Conservation (phyloP, 805 yeast species). For the Tetrapisispora pingtungensis region DNA sequence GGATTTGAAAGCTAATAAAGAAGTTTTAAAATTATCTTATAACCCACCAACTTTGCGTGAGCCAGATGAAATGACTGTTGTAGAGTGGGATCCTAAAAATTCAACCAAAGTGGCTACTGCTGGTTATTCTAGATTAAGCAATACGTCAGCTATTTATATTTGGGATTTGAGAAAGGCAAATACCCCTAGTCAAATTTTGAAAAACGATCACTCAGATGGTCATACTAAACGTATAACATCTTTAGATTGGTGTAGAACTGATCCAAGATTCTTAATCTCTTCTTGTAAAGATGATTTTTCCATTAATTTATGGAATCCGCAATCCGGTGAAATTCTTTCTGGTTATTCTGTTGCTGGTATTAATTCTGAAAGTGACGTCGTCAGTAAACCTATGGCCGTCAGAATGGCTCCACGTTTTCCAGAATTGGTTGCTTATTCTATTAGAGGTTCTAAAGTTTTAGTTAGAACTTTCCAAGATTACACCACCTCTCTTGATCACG, state of each 20-base stretch:
- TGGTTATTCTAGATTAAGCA: constrained; percentile 76
- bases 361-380: constrained; percentile 11
- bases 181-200: constrained; percentile 67
- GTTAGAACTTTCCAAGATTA: constrained; percentile 79
- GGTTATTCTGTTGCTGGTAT: constrained; percentile 54
- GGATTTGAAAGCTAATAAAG: constrained; percentile 83
- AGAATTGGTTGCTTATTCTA: constrained; percentile 78
- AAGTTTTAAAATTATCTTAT: constrained; percentile 76
- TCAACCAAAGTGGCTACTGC: constrained; percentile 85
- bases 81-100: constrained; percentile 90
- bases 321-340: constrained; percentile 58
- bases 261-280: constrained; percentile 65
- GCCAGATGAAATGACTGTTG: constrained; percentile 64
- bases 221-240: constrained; percentile 83
- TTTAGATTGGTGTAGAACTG: constrained; percentile 86
- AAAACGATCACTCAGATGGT: constrained; percentile 33
- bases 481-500: constrained; percentile 17
- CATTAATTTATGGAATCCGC: constrained; percentile 84
- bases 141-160: constrained; percentile 61
- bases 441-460: constrained; percentile 71
- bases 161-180: constrained; percentile 95
- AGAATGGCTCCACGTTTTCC: constrained; percentile 83
- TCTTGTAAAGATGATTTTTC: constrained; percentile 78
- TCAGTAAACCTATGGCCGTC: constrained; percentile 1
- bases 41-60: constrained; percentile 38